A percentile compares a stretch with the other conserved stretches of the same genome.
phyloP scores from a whole-genome alignment of 768 basidiomycete species.

The Serendipita sp. region DNA sequence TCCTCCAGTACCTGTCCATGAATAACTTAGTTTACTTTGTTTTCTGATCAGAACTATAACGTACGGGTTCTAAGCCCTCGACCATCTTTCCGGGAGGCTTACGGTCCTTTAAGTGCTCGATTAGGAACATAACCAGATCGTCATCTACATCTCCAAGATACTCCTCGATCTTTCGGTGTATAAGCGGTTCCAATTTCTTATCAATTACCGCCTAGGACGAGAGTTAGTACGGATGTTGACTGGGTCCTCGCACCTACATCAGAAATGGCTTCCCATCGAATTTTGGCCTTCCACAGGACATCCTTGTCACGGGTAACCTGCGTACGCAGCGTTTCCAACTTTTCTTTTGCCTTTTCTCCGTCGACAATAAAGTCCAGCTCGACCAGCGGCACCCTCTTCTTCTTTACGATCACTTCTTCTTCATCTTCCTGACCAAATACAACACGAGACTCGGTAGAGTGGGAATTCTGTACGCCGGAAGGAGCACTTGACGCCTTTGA shows the following conservation, averaged over 20 bases:
- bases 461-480: slow-evolving; percentile 28
- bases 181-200: slow-evolving; percentile 70
- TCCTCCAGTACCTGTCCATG: slow-evolving; percentile 67
- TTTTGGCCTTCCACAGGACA: slow-evolving; percentile 62
- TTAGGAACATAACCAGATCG: slow-evolving; percentile 82
- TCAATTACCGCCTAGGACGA: slow-evolving; percentile 57
- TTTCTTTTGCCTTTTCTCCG: slow-evolving; percentile 61
- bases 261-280: slow-evolving; percentile 81
- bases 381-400: slow-evolving; percentile 72
- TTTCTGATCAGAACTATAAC: slow-evolving; percentile 20
- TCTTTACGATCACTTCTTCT: slow-evolving; percentile 60
- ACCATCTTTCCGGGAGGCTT: slow-evolving; percentile 71
- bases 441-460: slow-evolving; percentile 32
- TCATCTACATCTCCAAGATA: slow-evolving; percentile 87
- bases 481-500: slow-evolving; percentile 29
- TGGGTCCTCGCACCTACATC: slow-evolving; percentile 43
- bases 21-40: slow-evolving; percentile 3
- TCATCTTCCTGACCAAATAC: slow-evolving; percentile 76
- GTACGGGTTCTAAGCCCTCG: slow-evolving; percentile 80
- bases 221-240: slow-evolving; percentile 11
- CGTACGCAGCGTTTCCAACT: slow-evolving; percentile 57
- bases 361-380: slow-evolving; percentile 80
- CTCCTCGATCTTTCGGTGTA: slow-evolving; percentile 67
- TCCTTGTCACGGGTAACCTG: slow-evolving; percentile 68
- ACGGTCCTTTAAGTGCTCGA: slow-evolving; percentile 85